phyloP scores from a whole-genome alignment of 1,139 yeast genomes.

The Sugiyamaella sp. region DNA sequence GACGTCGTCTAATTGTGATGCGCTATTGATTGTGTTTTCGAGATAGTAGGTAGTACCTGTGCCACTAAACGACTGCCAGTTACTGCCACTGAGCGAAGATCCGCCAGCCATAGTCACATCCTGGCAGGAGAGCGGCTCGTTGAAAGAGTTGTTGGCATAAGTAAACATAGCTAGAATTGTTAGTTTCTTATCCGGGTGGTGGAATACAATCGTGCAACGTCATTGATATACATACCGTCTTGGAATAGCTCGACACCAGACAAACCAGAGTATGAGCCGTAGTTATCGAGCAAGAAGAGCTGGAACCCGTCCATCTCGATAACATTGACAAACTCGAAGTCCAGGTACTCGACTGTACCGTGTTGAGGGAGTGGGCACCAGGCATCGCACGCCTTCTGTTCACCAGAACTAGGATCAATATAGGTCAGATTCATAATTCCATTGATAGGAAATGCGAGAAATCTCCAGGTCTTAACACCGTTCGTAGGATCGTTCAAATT shows the following conservation, averaged over 20 bases:
- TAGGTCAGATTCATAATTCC: constrained; percentile 93
- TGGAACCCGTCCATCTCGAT: constrained; percentile 65
- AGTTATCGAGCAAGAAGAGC: constrained; percentile 68
- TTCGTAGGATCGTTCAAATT: constrained; percentile 52
- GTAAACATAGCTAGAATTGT: constrained; percentile 46
- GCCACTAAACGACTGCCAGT: constrained; percentile 35
- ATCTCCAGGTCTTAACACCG: constrained; percentile 68
- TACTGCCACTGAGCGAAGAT: constrained; percentile 32
- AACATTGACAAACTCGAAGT: constrained; percentile 76
- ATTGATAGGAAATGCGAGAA: constrained; percentile 75
- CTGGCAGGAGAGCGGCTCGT: constrained; percentile 55
- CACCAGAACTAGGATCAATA: constrained; percentile 69
- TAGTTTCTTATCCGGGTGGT: neutral
- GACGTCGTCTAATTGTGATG: constrained; percentile 42
- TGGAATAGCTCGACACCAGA: constrained; percentile 76
- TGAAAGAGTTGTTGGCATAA: constrained; percentile 75
- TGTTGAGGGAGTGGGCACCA: constrained; percentile 68
- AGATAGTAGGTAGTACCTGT: constrained; percentile 40
- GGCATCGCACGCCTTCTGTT: constrained; percentile 69
- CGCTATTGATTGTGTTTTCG: constrained; percentile 42
- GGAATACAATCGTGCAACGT: neutral
- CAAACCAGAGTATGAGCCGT: constrained; percentile 69
- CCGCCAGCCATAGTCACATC: constrained; percentile 26
- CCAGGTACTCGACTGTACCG: constrained; percentile 62
- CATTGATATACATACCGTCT: constrained; percentile 47